These are phyloP conservation scores for Breynia disticha DNA, from an alignment of 441 rosid genomes.

Conservation along the genomic window DNA sequence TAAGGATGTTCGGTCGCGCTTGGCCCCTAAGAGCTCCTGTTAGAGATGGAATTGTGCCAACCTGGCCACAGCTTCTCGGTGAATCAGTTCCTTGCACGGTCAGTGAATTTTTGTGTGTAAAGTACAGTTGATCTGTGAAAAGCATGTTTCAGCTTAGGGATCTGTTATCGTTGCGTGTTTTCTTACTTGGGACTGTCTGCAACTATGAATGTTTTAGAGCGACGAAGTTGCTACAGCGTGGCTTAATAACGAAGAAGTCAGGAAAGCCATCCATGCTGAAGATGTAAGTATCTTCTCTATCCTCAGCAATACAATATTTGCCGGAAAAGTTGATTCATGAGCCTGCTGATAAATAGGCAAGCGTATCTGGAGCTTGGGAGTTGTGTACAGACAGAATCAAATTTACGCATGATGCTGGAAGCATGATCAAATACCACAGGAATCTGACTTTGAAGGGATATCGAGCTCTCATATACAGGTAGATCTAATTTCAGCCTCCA, in stretches of 20 bases:
- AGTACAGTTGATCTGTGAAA: not conserved
- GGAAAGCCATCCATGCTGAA: conserved; percentile 69
- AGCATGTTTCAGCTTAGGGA: too few relatives aligned
- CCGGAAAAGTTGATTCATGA: not conserved
- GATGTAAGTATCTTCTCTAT: conserved; percentile 25
- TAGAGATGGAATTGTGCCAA: conserved; percentile 70
- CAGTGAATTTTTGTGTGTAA: conserved; percentile 21
- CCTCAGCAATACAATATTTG: conserved; percentile 1
- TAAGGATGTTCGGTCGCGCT: conserved; percentile 84
- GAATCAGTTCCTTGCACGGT: conserved; percentile 45
- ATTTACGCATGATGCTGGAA: conserved; percentile 41
- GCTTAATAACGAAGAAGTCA: conserved; percentile 55
- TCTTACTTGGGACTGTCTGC: not conserved
- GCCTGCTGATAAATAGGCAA: conserved; percentile 23
- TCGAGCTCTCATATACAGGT: conserved; percentile 82
- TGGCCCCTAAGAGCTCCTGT: conserved; percentile 79
- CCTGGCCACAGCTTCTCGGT: conserved; percentile 70
- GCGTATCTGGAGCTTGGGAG: conserved; percentile 41
- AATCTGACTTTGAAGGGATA: conserved; percentile 60
- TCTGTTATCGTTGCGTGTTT: not conserved
- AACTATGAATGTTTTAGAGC: conserved; percentile 30
- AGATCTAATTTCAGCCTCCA: too few relatives aligned
- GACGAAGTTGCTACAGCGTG: conserved; percentile 64
- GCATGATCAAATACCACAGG: conserved; percentile 74
- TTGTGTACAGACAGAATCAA: conserved; percentile 36